phyloP scores from a whole-genome alignment of 2,329 filamentous ascomycete genomes.

The Hysterium pulicare region DNA sequence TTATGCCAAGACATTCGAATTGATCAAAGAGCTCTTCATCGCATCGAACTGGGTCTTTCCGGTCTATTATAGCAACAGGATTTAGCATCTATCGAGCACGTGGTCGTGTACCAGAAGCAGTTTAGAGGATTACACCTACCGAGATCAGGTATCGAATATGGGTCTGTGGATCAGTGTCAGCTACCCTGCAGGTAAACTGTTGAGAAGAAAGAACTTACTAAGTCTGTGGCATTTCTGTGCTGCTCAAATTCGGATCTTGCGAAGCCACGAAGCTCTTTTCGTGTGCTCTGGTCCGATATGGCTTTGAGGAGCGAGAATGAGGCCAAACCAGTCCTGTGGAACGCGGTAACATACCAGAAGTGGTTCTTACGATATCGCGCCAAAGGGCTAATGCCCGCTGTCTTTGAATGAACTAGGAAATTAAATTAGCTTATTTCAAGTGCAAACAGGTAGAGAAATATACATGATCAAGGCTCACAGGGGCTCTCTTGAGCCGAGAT shows the following conservation, averaged over 20 bases:
- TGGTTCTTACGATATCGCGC: constrained; percentile 47
- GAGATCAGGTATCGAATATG: constrained; percentile 50
- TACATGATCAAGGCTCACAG: constrained; percentile 31
- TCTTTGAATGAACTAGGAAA: constrained; percentile 47
- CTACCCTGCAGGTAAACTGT: too few species aligned
- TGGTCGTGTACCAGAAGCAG: too few species aligned
- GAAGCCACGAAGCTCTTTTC: constrained; percentile 46
- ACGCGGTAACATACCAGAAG: constrained; percentile 11
- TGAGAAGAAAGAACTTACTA: constrained; percentile 31
- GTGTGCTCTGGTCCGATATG: constrained; percentile 27
- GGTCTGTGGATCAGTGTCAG: constrained; percentile 23
- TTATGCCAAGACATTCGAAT: too few species aligned
- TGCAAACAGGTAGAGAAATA: background rate
- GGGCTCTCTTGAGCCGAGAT: constrained; percentile 30
- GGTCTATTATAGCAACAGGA: constrained; percentile 22
- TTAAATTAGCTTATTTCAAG: constrained; percentile 8
- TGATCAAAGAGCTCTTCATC: constrained; percentile 41
- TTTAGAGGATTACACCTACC: constrained; percentile 20
- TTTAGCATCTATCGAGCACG: too few species aligned
- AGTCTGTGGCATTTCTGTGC: constrained; percentile 44
- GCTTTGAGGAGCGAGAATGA: constrained; percentile 4
- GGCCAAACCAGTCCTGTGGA: too few species aligned
- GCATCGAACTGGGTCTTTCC: constrained; percentile 51
- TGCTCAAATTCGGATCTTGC: constrained; percentile 49
- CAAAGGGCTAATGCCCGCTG: constrained; percentile 46